Percentiles rank a stretch among this genome's conserved stretches.
Evolutionary conservation across 2,329 filamentous ascomycete genomes (phyloP).

Genomic region (Microdochium paspali): DNA sequence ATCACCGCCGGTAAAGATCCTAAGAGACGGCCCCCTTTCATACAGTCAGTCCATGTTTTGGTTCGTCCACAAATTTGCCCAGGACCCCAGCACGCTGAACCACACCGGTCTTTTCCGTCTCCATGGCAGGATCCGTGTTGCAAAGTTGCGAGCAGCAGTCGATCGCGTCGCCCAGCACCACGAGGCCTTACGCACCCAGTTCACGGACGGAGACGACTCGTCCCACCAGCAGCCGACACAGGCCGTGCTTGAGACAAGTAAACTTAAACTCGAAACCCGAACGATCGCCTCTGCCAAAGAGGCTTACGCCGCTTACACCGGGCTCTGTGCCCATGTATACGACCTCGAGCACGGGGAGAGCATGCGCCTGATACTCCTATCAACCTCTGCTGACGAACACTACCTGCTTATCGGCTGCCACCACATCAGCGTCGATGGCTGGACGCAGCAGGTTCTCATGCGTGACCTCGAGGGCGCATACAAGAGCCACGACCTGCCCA

Average conservation of each 20-base stretch:
- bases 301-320: not conserved
- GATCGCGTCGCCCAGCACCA: slow-evolving; percentile 11
- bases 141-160: slow-evolving; percentile 17
- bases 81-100: slow-evolving; percentile 17
- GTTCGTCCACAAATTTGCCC: slow-evolving; percentile 1
- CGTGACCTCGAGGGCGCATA: slow-evolving; percentile 24
- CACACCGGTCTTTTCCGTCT: slow-evolving; percentile 16
- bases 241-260: not conserved
- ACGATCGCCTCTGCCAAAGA: not conserved
- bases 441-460: slow-evolving; percentile 25
- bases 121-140: slow-evolving; percentile 15
- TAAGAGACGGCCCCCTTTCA: slow-evolving; percentile 1
- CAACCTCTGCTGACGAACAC: slow-evolving; percentile 15
- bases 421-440: slow-evolving; percentile 31
- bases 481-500: slow-evolving; percentile 7
- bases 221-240: not conserved
- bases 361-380: slow-evolving; percentile 12
- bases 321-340: slow-evolving; percentile 13
- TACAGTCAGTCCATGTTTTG: slow-evolving; percentile 5
- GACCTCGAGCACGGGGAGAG: too few relatives aligned
- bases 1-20: not conserved
- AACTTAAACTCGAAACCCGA: not conserved
- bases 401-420: slow-evolving; percentile 25
- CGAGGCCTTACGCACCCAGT: slow-evolving; percentile 15
- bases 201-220: slow-evolving; percentile 4